Percentiles rank a stretch among this genome's conserved stretches.
phyloP scores from a whole-genome alignment of 2,329 filamentous ascomycete genomes.

The Ciborinia camelliae region DNA sequence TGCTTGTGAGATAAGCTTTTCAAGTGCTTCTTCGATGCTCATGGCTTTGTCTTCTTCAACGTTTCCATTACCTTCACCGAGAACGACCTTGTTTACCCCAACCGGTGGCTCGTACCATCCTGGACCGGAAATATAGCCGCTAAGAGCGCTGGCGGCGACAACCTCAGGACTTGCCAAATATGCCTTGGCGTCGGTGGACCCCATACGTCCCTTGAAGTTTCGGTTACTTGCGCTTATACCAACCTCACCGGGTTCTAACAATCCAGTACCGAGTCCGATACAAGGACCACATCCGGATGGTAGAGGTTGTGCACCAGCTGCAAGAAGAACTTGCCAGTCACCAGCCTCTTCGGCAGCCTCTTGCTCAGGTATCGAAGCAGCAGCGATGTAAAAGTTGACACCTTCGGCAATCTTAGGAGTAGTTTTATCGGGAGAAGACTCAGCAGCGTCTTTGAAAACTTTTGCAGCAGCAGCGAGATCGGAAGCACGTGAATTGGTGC shows the following conservation, averaged over 20 bases:
- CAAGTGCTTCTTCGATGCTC: slow-evolving; percentile 66
- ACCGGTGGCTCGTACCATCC: slow-evolving; percentile 74
- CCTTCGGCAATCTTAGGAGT: slow-evolving; percentile 66
- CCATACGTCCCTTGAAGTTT: slow-evolving; percentile 92
- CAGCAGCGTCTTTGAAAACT: slow-evolving; percentile 77
- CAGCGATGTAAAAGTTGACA: slow-evolving; percentile 86
- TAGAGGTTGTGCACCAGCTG: slow-evolving; percentile 71
- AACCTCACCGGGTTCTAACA: slow-evolving; percentile 81
- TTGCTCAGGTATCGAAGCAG: slow-evolving; percentile 78
- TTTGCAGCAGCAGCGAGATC: slow-evolving; percentile 79
- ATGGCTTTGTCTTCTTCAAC: slow-evolving; percentile 60
- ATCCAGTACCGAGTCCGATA: slow-evolving; percentile 74
- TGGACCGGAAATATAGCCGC: slow-evolving; percentile 69
- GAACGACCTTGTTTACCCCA: slow-evolving; percentile 61
- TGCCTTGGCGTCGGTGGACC: slow-evolving; percentile 71
- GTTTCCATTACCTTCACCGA: slow-evolving; percentile 69
- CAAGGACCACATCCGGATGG: slow-evolving; percentile 78
- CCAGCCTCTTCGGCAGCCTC: slow-evolving; percentile 71
- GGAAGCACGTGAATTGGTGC: slow-evolving; percentile 80
- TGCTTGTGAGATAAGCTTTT: slow-evolving; percentile 65
- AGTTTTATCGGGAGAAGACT: slow-evolving; percentile 54
- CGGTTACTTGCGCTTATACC: slow-evolving; percentile 82
- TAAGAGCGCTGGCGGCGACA: slow-evolving; percentile 82
- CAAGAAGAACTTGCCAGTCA: slow-evolving; percentile 79
- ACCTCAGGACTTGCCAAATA: slow-evolving; percentile 89